A percentile compares a stretch with the other conserved stretches of the same genome.
These are phyloP conservation scores for Musa troglodytarum DNA, from an alignment of 176 grass and related monocot genomes.

Conservation along the genomic window DNA sequence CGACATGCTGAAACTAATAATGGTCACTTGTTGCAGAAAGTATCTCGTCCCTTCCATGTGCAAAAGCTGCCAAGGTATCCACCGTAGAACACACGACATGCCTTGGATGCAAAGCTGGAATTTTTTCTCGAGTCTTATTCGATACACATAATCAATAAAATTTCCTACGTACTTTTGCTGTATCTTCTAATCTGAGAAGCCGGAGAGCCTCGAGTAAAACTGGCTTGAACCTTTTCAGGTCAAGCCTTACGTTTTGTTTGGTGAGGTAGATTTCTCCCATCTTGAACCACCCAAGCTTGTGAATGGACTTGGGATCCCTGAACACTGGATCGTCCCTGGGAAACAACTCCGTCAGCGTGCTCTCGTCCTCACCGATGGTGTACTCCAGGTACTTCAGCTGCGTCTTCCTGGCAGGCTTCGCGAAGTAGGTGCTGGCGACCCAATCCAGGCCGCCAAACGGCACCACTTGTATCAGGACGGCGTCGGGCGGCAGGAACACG, in stretches of 20 bases:
- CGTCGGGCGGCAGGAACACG: conserved; percentile 64
- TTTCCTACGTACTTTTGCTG: not conserved
- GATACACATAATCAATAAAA: not conserved
- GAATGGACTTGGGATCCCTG: conserved; percentile 50
- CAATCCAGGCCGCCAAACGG: conserved; percentile 72
- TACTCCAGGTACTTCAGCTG: conserved; percentile 71
- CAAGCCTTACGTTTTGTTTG: conserved; percentile 72
- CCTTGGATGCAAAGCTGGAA: no score
- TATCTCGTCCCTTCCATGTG: no score
- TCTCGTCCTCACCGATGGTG: conserved; percentile 61
- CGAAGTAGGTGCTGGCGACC: conserved; percentile 63
- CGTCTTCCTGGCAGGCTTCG: conserved; percentile 50
- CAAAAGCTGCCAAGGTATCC: no score
- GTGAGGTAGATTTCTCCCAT: conserved; percentile 69
- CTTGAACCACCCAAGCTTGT: conserved; percentile 51
- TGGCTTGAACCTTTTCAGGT: conserved; percentile 53
- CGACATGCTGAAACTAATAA: no score
- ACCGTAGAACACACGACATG: no score
- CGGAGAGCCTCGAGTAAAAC: conserved; percentile 58
- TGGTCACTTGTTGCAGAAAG: no score
- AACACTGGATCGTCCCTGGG: conserved; percentile 60
- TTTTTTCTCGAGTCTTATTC: not conserved
- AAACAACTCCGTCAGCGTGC: conserved; percentile 67
- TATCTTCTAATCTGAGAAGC: conserved; percentile 42
- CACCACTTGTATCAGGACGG: conserved; percentile 72